Evolutionary conservation across 768 basidiomycete species (phyloP).

Genomic region (Tubosaeta brunneosetosa): DNA sequence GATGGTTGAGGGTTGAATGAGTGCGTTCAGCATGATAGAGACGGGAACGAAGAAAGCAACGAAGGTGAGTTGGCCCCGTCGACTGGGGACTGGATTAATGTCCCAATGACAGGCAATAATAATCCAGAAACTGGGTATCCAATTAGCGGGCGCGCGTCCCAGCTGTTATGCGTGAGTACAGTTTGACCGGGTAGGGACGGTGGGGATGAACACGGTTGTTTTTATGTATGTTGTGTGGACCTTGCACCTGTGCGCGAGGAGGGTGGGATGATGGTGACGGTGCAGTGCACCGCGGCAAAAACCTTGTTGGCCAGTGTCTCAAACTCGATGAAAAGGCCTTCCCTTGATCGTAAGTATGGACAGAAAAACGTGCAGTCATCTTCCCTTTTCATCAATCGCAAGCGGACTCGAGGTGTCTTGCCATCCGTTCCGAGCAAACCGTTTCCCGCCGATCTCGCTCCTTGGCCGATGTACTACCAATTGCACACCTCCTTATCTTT

Average conservation of each 20-base stretch:
- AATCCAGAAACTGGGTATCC: not conserved
- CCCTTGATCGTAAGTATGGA: slow-evolving; percentile 4
- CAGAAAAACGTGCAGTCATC: slow-evolving; percentile 1
- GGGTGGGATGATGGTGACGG: slow-evolving; percentile 5
- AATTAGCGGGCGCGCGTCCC: not conserved
- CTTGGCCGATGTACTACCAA: not conserved
- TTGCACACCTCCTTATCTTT: not conserved
- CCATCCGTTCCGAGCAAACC: not conserved
- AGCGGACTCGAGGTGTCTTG: not conserved
- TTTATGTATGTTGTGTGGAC: slow-evolving; percentile 1
- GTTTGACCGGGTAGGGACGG: slow-evolving; percentile 1
- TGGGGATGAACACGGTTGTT: not conserved
- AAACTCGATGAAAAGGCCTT: not conserved
- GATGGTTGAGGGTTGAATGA: slow-evolving; percentile 4
- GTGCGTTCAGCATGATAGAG: slow-evolving; percentile 12
- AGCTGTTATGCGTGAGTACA: slow-evolving; percentile 1
- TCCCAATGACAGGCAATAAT: slow-evolving; percentile 1
- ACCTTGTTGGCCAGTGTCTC: not conserved
- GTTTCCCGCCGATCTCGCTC: slow-evolving; percentile 4
- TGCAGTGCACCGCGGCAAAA: slow-evolving; percentile 4
- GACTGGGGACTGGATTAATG: not conserved
- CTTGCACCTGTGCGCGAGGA: slow-evolving; percentile 15
- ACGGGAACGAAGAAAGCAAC: not conserved
- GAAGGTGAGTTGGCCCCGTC: slow-evolving; percentile 8
- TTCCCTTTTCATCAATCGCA: slow-evolving; percentile 3